These are phyloP conservation scores for Blepharisma japonicum DNA, from an alignment of 73 alveolate species.

Conservation along the genomic window DNA sequence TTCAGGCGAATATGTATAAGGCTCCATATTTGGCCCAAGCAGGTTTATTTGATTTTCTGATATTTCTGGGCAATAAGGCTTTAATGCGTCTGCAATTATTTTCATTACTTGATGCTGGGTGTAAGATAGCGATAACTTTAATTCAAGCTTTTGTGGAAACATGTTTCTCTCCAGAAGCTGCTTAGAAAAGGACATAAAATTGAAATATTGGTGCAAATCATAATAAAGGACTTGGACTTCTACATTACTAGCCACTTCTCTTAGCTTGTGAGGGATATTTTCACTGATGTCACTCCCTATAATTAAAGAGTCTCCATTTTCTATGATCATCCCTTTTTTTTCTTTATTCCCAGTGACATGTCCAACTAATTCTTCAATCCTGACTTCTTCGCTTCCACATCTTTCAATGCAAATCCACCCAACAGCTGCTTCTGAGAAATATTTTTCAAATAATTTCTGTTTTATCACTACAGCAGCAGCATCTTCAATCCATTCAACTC, in stretches of 20 bases:
- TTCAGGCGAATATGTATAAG: background rate
- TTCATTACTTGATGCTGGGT: background rate
- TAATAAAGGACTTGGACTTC: background rate
- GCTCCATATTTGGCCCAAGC: background rate
- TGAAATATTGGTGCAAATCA: background rate
- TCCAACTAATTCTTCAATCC: background rate
- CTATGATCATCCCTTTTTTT: background rate
- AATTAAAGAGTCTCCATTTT: constrained; percentile 3
- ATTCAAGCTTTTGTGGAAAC: background rate
- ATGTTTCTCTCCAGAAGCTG: background rate
- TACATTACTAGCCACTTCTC: background rate
- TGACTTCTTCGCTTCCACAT: background rate
- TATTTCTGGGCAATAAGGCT: background rate
- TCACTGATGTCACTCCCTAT: background rate
- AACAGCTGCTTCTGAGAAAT: background rate
- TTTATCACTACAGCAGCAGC: background rate
- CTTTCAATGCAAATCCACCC: constrained; percentile 13
- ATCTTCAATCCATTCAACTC: background rate
- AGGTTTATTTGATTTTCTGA: background rate
- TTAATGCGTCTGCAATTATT: background rate
- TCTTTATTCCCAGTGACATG: background rate
- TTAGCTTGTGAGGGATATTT: background rate
- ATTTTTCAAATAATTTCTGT: background rate
- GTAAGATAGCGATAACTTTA: background rate
- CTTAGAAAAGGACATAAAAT: constrained; percentile 1